Conservation (phyloP, 805 yeast species). For the Starmera quercuum region DNA sequence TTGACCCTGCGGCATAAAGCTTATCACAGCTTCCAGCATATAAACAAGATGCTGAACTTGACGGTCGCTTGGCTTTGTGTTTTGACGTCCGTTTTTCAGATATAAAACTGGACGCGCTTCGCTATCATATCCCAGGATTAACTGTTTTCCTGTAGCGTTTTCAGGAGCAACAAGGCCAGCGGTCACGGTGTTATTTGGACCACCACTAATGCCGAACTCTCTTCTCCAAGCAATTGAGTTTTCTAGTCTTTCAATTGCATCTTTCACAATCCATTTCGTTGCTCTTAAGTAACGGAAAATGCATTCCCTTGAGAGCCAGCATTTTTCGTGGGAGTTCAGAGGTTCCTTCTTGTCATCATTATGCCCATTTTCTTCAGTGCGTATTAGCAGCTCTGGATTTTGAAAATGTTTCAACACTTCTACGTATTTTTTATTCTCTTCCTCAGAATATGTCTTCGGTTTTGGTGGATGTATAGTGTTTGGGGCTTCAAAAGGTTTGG, state of each 20-base stretch:
- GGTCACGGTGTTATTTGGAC: conserved; percentile 40
- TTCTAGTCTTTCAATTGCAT: conserved; percentile 63
- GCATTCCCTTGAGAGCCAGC: conserved; percentile 89
- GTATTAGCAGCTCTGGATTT: conserved; percentile 40
- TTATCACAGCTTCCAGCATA: conserved; percentile 81
- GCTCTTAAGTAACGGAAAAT: conserved; percentile 80
- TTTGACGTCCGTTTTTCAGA: conserved; percentile 85
- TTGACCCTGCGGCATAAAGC: conserved; percentile 90
- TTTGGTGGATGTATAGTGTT: conserved; percentile 43
- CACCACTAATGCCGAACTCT: conserved; percentile 62
- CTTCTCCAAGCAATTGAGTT: conserved; percentile 82
- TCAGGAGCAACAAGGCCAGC: conserved; percentile 48
- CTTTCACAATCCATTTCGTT: conserved; percentile 71
- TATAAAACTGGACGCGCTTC: conserved; percentile 83
- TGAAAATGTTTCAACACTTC: conserved; percentile 54
- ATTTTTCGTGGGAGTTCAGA: conserved; percentile 46
- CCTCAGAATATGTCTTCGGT: conserved; percentile 35
- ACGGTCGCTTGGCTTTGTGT: conserved; percentile 74
- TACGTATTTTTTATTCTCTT: conserved; percentile 49
- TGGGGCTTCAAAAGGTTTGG: conserved; percentile 49
- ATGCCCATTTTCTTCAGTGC: conserved; percentile 35
- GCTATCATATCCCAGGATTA: conserved; percentile 78
- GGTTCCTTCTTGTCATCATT: conserved; percentile 28
- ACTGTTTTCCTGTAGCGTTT: conserved; percentile 83
- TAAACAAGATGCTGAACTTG: conserved; percentile 92